Evolutionary conservation across 1,284 basidiomycete genomes (phyloP).

Genomic region (Termitomyces sp.): DNA sequence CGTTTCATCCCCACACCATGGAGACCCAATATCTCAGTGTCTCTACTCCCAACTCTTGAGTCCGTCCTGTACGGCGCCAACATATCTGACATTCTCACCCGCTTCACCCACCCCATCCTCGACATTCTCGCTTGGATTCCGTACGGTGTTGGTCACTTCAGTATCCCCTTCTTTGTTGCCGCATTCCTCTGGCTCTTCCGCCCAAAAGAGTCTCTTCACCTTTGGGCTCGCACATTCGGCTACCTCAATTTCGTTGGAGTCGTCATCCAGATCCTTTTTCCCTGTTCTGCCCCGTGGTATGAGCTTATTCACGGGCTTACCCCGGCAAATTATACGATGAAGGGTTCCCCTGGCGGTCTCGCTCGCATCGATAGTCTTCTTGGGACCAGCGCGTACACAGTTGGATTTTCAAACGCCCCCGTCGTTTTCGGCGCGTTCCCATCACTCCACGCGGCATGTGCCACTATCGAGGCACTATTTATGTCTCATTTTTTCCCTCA

Average conservation of each 20-base stretch:
- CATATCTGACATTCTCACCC: conserved; percentile 93
- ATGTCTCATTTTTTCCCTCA: conserved; percentile 92
- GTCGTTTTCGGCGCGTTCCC: conserved; percentile 98
- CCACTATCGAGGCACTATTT: conserved; percentile 92
- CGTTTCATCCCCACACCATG: conserved; percentile 75
- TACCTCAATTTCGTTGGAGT: conserved; percentile 93
- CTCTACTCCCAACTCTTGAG: conserved; percentile 90
- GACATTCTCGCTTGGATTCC: conserved; percentile 96
- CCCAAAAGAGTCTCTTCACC: conserved; percentile 74
- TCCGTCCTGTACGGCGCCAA: conserved; percentile 94
- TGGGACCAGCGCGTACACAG: conserved; percentile 73
- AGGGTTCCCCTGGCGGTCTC: conserved; percentile 89
- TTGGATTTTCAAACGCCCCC: conserved; percentile 84
- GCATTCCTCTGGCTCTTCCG: conserved; percentile 58
- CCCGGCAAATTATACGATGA: conserved; percentile 89
- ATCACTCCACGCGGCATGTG: conserved; percentile 85
- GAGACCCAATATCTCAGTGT: conserved; percentile 85
- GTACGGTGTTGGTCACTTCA: conserved; percentile 92
- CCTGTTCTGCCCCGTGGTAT: conserved; percentile 97
- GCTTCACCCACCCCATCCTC: conserved; percentile 87
- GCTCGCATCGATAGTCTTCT: conserved; percentile 91
- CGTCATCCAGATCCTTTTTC: conserved; percentile 83
- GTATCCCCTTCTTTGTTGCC: conserved; percentile 74
- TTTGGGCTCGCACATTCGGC: conserved; percentile 88
- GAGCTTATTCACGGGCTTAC: conserved; percentile 96